Base-by-base conservation (phyloP, 2,329 filamentous ascomycete genomes). In the Xylaria sp. region DNA sequence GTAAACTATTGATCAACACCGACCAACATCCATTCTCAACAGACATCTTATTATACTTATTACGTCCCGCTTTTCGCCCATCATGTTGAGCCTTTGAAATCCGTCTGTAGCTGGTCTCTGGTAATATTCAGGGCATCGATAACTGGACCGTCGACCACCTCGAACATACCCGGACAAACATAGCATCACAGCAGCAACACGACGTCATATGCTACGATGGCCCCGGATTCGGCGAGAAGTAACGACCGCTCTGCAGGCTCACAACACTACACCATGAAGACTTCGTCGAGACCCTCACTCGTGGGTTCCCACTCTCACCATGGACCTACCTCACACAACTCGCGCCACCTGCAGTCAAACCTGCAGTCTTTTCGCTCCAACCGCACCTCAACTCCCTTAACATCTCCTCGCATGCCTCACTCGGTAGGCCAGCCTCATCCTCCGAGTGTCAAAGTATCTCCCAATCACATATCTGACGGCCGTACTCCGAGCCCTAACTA, bases 401-500 rank as follows among this genome's bases (percentile, higher is more conserved):
- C 83, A 15, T 88, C 87, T 6, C 84, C 86, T 50, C 82, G 83
- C 58, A 80, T 82, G 69, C 81, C 85, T 20, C 83, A 84, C 68
- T 87, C 88, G 1, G 85, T 85, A 57, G 86, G 86, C 70, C 86
- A 89, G 75, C 77, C 83, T 25, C 80, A 84, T 39, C 83, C 87
- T 2, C 86, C 87, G 6, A 64, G 65, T 34, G 65, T 67, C 30
- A 85, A 82, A 68, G 76, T 84, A 6, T 85, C 86, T 30, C 76
- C 79, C 46, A 64, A 52, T 25, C 48, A 52, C 7, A 64, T 74
- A 36, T 55, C 75, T 5, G 82, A 84, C 46, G 76, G 76, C 18
- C 82, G 84, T 69, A 81, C 86, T 0, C 82, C 89, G 10, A 95
- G 93, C 77, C 93, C 93, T 13, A 97, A 94, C 78, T 97, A 97